Evolutionary conservation across 495 filamentous ascomycete species (phyloP).

Genomic region (Hyaloscypha hepaticicola): DNA sequence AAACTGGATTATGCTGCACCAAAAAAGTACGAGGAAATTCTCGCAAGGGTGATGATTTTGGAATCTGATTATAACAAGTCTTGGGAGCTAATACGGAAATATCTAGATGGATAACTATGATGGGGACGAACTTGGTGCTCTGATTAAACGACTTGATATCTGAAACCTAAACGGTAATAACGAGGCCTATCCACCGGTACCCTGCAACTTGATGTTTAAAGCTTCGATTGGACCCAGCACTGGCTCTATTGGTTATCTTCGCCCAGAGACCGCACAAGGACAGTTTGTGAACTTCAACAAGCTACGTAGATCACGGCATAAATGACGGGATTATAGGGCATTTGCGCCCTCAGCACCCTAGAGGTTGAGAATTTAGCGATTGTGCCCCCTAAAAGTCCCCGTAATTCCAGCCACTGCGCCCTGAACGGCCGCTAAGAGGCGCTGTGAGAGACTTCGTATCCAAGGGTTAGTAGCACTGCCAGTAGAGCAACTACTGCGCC

Average conservation of each 20-base stretch:
- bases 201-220: slow-evolving; percentile 77
- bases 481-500: too few relatives aligned
- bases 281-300: slow-evolving; percentile 73
- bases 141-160: slow-evolving; percentile 68
- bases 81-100: not conserved
- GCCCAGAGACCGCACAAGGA: slow-evolving; percentile 73
- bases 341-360: too few relatives aligned
- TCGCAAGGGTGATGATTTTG: slow-evolving; percentile 59
- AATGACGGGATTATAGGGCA: too few relatives aligned
- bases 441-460: too few relatives aligned
- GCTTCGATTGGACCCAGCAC: slow-evolving; percentile 69
- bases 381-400: too few relatives aligned
- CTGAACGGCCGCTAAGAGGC: too few relatives aligned
- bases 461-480: too few relatives aligned
- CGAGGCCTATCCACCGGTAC: slow-evolving; percentile 57
- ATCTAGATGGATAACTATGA: slow-evolving; percentile 69
- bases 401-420: too few relatives aligned
- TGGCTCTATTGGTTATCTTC: slow-evolving; percentile 55
- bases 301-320: too few relatives aligned
- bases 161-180: slow-evolving; percentile 58
- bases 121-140: slow-evolving; percentile 61
- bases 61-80: too few relatives aligned
- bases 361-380: too few relatives aligned
- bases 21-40: slow-evolving; percentile 64
- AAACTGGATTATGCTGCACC: slow-evolving; percentile 63